Evolutionary conservation across 2,329 filamentous ascomycete genomes (phyloP).

Genomic region (Monosporascus sp.): DNA sequence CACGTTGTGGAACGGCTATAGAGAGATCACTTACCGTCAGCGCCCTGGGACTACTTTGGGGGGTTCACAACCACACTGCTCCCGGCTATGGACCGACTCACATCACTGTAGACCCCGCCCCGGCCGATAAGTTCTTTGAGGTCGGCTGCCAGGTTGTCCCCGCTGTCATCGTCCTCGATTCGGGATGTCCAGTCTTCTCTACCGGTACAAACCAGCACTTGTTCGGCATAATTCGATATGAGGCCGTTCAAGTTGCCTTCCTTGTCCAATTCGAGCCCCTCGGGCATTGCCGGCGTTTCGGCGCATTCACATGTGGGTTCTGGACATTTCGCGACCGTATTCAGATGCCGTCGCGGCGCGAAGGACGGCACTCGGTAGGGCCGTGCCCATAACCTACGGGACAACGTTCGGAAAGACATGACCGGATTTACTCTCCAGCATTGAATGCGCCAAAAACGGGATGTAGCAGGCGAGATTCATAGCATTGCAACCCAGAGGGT

Average conservation of each 20-base stretch:
- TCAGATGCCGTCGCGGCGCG: slow-evolving; percentile 12
- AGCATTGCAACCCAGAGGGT: background rate
- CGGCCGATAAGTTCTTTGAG: slow-evolving; percentile 66
- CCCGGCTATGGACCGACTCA: slow-evolving; percentile 32
- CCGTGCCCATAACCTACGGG: slow-evolving; percentile 6
- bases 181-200: slow-evolving; percentile 73
- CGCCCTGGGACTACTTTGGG: slow-evolving; percentile 1
- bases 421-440: background rate
- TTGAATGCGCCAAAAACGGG: background rate
- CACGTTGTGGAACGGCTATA: slow-evolving; percentile 76
- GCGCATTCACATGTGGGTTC: slow-evolving; percentile 71
- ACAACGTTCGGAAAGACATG: slow-evolving; percentile 20
- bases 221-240: slow-evolving; percentile 73
- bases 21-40: slow-evolving; percentile 27
- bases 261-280: slow-evolving; percentile 69
- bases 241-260: slow-evolving; percentile 66
- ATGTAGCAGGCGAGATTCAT: background rate
- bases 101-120: slow-evolving; percentile 62
- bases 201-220: slow-evolving; percentile 79
- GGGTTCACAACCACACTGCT: too few relatives aligned
- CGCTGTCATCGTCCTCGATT: slow-evolving; percentile 75
- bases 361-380: background rate
- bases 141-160: slow-evolving; percentile 62
- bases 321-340: slow-evolving; percentile 57
- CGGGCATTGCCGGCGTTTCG: slow-evolving; percentile 57